Percentiles rank a stretch among this genome's conserved stretches.
Conservation (phyloP, 768 basidiomycete species). For the Russula foetens region DNA sequence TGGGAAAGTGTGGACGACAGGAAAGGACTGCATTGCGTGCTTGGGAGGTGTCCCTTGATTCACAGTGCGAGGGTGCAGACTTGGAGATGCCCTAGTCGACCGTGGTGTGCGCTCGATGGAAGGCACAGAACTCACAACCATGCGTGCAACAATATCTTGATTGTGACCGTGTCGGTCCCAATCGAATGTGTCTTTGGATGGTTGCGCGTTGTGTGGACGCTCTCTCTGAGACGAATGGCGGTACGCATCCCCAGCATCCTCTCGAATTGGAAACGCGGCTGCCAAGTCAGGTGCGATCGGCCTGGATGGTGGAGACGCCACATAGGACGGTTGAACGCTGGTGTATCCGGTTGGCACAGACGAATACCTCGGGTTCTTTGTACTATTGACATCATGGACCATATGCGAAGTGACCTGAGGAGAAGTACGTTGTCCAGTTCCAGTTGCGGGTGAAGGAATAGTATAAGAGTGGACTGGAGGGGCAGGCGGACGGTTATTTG, state of each 20-base stretch:
- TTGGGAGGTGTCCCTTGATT: slow-evolving; percentile 20
- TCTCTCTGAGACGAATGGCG: slow-evolving; percentile 2
- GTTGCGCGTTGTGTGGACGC: neutral
- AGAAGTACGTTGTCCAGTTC: slow-evolving; percentile 2
- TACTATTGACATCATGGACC: neutral
- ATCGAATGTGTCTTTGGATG: neutral
- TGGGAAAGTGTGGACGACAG: neutral
- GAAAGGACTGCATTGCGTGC: neutral
- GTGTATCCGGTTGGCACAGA: neutral
- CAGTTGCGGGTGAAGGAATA: neutral
- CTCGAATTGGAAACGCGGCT: slow-evolving; percentile 17
- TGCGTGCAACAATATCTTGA: neutral
- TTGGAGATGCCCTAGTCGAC: slow-evolving; percentile 18
- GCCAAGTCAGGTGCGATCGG: slow-evolving; percentile 13
- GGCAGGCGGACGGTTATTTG: neutral
- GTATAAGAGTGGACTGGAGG: slow-evolving; percentile 1
- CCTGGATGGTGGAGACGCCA: slow-evolving; percentile 4
- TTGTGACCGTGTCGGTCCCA: slow-evolving; percentile 10
- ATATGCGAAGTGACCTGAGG: neutral
- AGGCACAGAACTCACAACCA: slow-evolving; percentile 5
- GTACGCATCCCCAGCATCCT: slow-evolving; percentile 9
- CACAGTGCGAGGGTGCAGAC: slow-evolving; percentile 10
- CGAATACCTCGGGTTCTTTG: slow-evolving; percentile 6
- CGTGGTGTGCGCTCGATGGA: slow-evolving; percentile 17
- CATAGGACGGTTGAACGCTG: neutral